Evolutionary conservation across 805 yeast species (phyloP).

Genomic region (Yamadazyma sp.): DNA sequence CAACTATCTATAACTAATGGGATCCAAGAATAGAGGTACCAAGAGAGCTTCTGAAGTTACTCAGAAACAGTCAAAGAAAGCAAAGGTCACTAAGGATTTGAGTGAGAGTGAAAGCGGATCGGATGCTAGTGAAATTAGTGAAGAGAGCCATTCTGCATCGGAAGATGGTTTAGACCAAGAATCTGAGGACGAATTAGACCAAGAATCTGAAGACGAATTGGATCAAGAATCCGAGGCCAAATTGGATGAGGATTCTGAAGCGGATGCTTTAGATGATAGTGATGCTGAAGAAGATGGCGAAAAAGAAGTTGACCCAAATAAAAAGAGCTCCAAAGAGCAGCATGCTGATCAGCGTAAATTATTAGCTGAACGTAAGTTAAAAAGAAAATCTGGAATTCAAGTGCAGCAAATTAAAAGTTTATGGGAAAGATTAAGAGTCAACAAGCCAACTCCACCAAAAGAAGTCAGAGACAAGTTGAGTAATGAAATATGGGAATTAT

Average conservation of each 20-base stretch:
- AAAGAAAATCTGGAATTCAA: constrained; percentile 83
- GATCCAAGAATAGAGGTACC: constrained; percentile 26
- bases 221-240: constrained; percentile 23
- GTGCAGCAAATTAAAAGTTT: constrained; percentile 80
- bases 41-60: constrained; percentile 26
- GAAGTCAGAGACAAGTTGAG: constrained; percentile 74
- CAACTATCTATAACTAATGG: too few species aligned
- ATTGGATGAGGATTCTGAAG: constrained; percentile 24
- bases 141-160: constrained; percentile 7
- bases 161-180: constrained; percentile 7
- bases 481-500: constrained; percentile 79
- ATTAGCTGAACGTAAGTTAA: constrained; percentile 78
- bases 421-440: constrained; percentile 91
- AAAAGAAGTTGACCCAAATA: constrained; percentile 25
- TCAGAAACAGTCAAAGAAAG: constrained; percentile 21
- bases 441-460: constrained; percentile 77
- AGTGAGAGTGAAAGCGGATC: constrained; percentile 4
- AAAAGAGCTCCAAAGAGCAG: constrained; percentile 58
- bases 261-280: constrained; percentile 22
- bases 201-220: constrained; percentile 26
- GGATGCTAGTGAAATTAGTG: constrained; percentile 15
- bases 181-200: constrained; percentile 13
- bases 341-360: constrained; percentile 82
- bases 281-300: constrained; percentile 20
- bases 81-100: constrained; percentile 26